These are phyloP conservation scores for Closterium sp. DNA, from an alignment of 139 green algal species.

Conservation along the genomic window DNA sequence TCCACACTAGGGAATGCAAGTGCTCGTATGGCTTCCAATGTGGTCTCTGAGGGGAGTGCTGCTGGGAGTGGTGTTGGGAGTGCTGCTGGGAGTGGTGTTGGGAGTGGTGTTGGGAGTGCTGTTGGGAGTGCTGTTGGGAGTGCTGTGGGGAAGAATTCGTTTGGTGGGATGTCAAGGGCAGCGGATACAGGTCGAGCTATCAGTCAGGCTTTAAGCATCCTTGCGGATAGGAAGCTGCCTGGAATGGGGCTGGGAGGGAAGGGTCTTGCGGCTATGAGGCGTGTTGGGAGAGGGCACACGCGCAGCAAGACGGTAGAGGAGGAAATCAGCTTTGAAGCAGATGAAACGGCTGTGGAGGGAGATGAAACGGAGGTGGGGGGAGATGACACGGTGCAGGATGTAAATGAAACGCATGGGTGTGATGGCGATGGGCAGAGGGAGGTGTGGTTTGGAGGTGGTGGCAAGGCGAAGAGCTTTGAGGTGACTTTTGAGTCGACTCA, in stretches of 20 bases:
- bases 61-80: too few relatives aligned
- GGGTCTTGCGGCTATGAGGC: neutral
- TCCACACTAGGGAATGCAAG: neutral
- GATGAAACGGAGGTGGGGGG: neutral
- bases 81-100: too few relatives aligned
- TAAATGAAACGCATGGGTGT: neutral
- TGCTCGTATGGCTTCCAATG: neutral
- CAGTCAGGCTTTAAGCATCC: neutral
- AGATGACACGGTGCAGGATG: neutral
- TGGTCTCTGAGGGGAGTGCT: neutral
- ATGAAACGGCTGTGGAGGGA: neutral
- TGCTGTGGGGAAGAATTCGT: neutral
- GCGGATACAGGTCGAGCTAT: neutral
- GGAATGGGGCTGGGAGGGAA: neutral
- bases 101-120: too few relatives aligned
- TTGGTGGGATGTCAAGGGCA: neutral
- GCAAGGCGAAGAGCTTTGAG: neutral
- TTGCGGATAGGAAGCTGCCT: neutral
- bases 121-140: too few relatives aligned
- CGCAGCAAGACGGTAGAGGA: neutral
- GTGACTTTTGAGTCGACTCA: too few relatives aligned
- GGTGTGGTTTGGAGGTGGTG: neutral
- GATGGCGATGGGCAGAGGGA: neutral
- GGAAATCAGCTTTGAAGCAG: neutral
- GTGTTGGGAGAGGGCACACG: neutral